phyloP scores from a whole-genome alignment of 352 stramenopile genomes.

The Globisporangium nodosum region DNA sequence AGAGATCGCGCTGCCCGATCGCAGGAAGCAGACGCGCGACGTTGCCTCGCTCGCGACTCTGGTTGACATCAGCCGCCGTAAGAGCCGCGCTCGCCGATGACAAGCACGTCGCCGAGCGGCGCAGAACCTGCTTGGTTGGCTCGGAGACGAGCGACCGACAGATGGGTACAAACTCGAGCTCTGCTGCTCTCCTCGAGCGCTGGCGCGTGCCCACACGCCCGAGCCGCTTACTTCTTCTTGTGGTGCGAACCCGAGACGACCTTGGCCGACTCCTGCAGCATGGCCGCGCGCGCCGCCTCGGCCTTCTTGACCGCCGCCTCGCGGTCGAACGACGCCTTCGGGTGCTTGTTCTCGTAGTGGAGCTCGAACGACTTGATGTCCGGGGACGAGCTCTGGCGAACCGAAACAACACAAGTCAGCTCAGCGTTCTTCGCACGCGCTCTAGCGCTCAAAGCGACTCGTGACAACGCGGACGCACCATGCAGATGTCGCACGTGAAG shows the following conservation, averaged over 20 bases:
- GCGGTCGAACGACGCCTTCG: slow-evolving; percentile 45
- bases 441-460: too few relatives aligned
- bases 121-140: not conserved
- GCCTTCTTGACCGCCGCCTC: slow-evolving; percentile 41
- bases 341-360: slow-evolving; percentile 60
- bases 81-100: not conserved
- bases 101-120: not conserved
- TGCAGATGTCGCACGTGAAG: slow-evolving; percentile 67
- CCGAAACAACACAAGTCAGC: not conserved
- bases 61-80: not conserved
- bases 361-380: slow-evolving; percentile 61
- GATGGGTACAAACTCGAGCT: not conserved
- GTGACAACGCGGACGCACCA: slow-evolving; percentile 22
- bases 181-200: too few relatives aligned
- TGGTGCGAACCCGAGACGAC: slow-evolving; percentile 38
- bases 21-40: not conserved
- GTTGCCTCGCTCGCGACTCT: too few relatives aligned
- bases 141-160: too few relatives aligned
- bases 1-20: not conserved
- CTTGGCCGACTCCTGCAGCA: slow-evolving; percentile 22
- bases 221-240: slow-evolving; percentile 26
- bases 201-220: not conserved
- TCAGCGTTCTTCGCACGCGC: too few relatives aligned
- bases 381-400: slow-evolving; percentile 39
- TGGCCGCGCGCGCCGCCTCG: slow-evolving; percentile 35